phyloP scores from a whole-genome alignment of 2,329 filamentous ascomycete species.

The Trichoderma breve region DNA sequence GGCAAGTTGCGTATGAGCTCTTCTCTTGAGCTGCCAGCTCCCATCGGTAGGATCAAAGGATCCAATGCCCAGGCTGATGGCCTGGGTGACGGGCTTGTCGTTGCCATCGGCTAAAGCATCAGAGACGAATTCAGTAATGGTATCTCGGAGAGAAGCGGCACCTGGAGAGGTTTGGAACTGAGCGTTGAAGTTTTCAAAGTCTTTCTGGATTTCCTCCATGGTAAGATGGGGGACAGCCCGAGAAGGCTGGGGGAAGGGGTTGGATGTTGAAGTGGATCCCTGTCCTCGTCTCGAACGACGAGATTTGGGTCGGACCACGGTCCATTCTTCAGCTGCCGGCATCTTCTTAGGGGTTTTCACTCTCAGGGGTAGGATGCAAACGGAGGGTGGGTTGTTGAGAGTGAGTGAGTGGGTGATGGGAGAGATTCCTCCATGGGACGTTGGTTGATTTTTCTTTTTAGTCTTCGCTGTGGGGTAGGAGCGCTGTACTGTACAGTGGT shows the following conservation, averaged over 20 bases:
- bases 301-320: no score
- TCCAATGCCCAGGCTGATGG: slow-evolving; percentile 55
- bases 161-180: not conserved
- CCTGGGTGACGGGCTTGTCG: slow-evolving; percentile 27
- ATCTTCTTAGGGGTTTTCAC: no score
- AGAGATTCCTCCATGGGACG: no score
- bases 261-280: no score
- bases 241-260: not conserved
- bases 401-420: no score
- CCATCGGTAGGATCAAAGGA: slow-evolving; percentile 52
- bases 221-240: not conserved
- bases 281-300: no score
- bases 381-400: no score
- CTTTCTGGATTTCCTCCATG: not conserved
- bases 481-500: no score
- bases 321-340: no score
- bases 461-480: no score
- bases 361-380: no score
- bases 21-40: slow-evolving; percentile 44
- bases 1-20: slow-evolving; percentile 51
- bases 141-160: not conserved
- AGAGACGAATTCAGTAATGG: not conserved
- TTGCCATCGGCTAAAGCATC: not conserved
- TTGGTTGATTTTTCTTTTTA: no score
- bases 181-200: not conserved